These are phyloP conservation scores for Coemansia biformis DNA, from an alignment of 192 early-diverging fungal genomes.

Conservation along the genomic window DNA sequence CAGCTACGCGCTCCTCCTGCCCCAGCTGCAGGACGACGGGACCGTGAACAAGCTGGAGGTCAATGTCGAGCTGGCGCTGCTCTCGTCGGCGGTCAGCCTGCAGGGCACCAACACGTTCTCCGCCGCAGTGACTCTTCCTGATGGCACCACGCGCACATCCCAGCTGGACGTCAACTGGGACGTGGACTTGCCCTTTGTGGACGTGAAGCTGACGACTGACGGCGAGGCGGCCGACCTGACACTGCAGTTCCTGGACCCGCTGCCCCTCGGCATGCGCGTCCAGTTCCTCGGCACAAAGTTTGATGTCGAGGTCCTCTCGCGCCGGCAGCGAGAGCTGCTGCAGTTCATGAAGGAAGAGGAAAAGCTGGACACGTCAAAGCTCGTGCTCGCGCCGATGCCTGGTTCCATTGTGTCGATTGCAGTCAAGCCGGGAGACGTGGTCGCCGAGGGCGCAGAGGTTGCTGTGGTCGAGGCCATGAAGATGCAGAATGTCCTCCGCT, in stretches of 20 bases:
- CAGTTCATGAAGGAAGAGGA: slow-evolving; percentile 73
- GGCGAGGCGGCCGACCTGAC: slow-evolving; percentile 43
- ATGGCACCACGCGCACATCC: slow-evolving; percentile 15
- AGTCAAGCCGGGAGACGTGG: slow-evolving; percentile 73
- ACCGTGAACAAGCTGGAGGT: slow-evolving; percentile 30
- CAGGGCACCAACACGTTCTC: slow-evolving; percentile 28
- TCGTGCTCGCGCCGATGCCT: slow-evolving; percentile 87
- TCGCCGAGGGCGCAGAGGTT: slow-evolving; percentile 77
- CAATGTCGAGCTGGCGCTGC: slow-evolving; percentile 3
- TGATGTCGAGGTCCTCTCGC: slow-evolving; percentile 60
- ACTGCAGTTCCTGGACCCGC: slow-evolving; percentile 66
- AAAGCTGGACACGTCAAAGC: slow-evolving; percentile 63
- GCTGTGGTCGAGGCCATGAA: slow-evolving; percentile 95
- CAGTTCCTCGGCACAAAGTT: slow-evolving; percentile 83
- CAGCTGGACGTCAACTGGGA: slow-evolving; percentile 58
- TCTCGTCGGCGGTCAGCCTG: background rate
- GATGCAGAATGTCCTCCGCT: slow-evolving; percentile 91
- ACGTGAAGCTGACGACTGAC: slow-evolving; percentile 12
- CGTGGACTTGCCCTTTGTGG: slow-evolving; percentile 67
- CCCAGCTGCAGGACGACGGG: slow-evolving; percentile 52
- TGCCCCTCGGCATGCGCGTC: slow-evolving; percentile 73
- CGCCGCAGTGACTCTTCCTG: slow-evolving; percentile 6
- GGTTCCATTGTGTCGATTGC: slow-evolving; percentile 78
- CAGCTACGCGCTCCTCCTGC: slow-evolving; percentile 6
- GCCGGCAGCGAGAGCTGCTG: slow-evolving; percentile 59